Conservation (phyloP, 352 stramenopile genomes). For the Phytophthora sp. region DNA sequence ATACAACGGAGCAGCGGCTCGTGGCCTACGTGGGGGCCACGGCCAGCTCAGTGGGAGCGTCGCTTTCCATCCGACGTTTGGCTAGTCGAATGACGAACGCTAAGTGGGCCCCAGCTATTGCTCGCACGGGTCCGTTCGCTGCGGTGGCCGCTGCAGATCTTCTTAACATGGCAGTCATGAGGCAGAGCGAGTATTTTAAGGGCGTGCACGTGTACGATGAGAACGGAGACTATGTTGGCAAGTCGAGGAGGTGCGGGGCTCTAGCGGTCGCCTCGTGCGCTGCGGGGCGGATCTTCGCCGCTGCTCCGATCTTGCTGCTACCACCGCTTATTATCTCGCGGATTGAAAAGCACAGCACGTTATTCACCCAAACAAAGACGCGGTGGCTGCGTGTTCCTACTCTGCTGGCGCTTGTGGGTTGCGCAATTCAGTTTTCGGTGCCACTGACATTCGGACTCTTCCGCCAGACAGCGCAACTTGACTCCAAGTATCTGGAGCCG, state of each 20-base stretch:
- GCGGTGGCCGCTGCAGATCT: slow-evolving; percentile 85
- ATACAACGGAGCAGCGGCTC: slow-evolving; percentile 72
- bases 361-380: slow-evolving; percentile 36
- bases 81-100: slow-evolving; percentile 53
- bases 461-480: slow-evolving; percentile 77
- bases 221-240: slow-evolving; percentile 77
- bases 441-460: slow-evolving; percentile 88
- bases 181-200: slow-evolving; percentile 83
- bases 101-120: slow-evolving; percentile 56
- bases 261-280: slow-evolving; percentile 81
- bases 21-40: slow-evolving; percentile 79
- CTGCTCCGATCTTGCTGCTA: slow-evolving; percentile 81
- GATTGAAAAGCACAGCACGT: slow-evolving; percentile 52
- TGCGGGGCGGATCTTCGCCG: slow-evolving; percentile 78
- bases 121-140: slow-evolving; percentile 76
- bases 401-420: slow-evolving; percentile 72
- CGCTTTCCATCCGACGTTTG: slow-evolving; percentile 68
- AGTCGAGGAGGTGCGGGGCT: slow-evolving; percentile 73
- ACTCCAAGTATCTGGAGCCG: slow-evolving; percentile 68
- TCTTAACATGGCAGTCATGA: slow-evolving; percentile 88
- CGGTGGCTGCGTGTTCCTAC: slow-evolving; percentile 70
- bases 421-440: slow-evolving; percentile 85
- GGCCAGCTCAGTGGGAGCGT: slow-evolving; percentile 74
- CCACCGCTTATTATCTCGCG: slow-evolving; percentile 66
- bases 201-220: slow-evolving; percentile 87